Evolutionary conservation across 371 early-diverging fungal species (phyloP).

Genomic region (Haplosporangium sp.): DNA sequence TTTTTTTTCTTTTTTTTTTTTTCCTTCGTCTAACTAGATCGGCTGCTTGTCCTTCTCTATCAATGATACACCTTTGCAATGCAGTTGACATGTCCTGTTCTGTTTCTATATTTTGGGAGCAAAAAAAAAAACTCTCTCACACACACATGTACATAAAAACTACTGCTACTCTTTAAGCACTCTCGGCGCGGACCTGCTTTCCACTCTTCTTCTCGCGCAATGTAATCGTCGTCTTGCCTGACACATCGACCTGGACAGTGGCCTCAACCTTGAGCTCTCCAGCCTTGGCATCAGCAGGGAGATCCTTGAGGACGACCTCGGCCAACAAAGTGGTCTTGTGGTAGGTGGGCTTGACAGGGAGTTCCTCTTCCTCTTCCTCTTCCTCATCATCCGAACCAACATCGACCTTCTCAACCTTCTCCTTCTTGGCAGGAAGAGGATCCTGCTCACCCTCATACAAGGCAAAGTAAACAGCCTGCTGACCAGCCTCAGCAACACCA

Average conservation of each 20-base stretch:
- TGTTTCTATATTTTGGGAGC: no score
- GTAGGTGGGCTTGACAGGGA: slow-evolving; percentile 63
- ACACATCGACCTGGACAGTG: slow-evolving; percentile 66
- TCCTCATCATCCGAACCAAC: slow-evolving; percentile 57
- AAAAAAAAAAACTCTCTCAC: no score
- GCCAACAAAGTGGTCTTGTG: slow-evolving; percentile 63
- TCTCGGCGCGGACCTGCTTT: slow-evolving; percentile 59
- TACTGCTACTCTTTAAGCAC: slow-evolving; percentile 38
- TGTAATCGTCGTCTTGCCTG: slow-evolving; percentile 62
- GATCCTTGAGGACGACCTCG: slow-evolving; percentile 65
- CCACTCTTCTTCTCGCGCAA: slow-evolving; percentile 70
- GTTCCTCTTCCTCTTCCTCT: slow-evolving; percentile 69
- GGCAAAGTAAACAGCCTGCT: slow-evolving; percentile 82
- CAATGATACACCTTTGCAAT: no score
- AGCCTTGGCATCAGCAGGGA: slow-evolving; percentile 62
- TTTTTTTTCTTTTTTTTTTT: background rate
- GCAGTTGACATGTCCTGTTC: no score
- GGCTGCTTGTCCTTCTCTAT: no score
- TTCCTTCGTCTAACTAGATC: no score
- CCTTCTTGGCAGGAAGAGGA: slow-evolving; percentile 65
- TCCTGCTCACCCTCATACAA: slow-evolving; percentile 83
- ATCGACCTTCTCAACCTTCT: slow-evolving; percentile 59
- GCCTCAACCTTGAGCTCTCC: slow-evolving; percentile 69
- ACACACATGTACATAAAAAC: background rate
- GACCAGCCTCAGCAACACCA: slow-evolving; percentile 71